Base-by-base conservation (phyloP, 495 filamentous ascomycete species). In the Immersiella caudata region DNA sequence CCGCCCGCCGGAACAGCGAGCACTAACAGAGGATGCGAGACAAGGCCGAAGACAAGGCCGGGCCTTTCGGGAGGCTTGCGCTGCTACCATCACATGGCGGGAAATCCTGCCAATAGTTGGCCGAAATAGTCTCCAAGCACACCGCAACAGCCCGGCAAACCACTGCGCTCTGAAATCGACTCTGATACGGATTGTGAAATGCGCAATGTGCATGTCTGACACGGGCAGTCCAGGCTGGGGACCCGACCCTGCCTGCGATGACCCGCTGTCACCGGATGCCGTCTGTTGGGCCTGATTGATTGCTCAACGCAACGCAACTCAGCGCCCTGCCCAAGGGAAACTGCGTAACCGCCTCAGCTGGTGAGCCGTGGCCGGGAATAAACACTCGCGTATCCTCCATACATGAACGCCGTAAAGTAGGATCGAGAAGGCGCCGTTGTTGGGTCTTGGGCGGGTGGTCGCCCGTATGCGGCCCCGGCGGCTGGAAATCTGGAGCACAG, bases 391-490 rank as follows among this genome's bases (percentile, higher is more conserved):
- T 33, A 33, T 33, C 29, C 29, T 33, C 29, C 3, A 8, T 33
- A 33, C 54, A 12, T 57, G 20, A 2, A 25, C 11, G 18, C 25
- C 8, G 0, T 16, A 59, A 14, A 35, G 29, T 14, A 59, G 56
- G 33, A 36, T 50, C 14, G 59, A 36, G 29, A 36, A 25, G 36
- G 59, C 35, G 59, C 59, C 22, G 33, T 12, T 46, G 59, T 40
- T 61, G 35, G 35, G 60, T 62, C 40, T 26, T 18, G 60, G 25
- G 33, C 22, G 52, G 55, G 56, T 25, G 64, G 64, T 33, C 64
- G 25, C 26, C 22, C 26, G 33, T 25, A 49, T 70, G 68, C 68
- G 64, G 60, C 68, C 68, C 54, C 64, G 55, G 68, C 68, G 68
- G 64, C 60, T 70, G 62, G 62, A 68, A 21, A 51, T 29, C 20